Conservation (phyloP, 495 filamentous ascomycete genomes). For the Ramalina intermedia region DNA sequence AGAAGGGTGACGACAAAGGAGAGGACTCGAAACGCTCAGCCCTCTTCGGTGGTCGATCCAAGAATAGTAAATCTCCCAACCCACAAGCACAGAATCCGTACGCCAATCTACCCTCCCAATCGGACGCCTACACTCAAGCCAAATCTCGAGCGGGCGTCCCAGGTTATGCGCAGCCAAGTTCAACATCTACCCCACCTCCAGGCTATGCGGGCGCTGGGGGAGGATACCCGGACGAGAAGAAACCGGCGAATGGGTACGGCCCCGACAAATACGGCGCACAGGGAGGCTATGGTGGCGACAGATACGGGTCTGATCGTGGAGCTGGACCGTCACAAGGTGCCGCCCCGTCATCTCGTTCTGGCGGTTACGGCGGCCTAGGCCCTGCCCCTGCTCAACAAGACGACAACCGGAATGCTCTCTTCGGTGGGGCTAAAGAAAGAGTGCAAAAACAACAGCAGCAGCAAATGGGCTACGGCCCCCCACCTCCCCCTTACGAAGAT, state of each 20-base stretch:
- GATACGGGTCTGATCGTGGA: slow-evolving; percentile 39
- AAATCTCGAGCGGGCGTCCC: slow-evolving; percentile 34
- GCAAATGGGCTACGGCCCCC: slow-evolving; percentile 21
- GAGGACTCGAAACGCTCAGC: slow-evolving; percentile 44
- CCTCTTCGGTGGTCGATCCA: slow-evolving; percentile 44
- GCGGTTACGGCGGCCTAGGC: slow-evolving; percentile 64
- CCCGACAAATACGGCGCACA: slow-evolving; percentile 36
- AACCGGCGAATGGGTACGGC: slow-evolving; percentile 27
- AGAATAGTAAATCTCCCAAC: slow-evolving; percentile 40
- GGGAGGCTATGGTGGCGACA: slow-evolving; percentile 49
- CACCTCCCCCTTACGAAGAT: slow-evolving; percentile 21
- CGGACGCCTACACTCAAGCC: slow-evolving; percentile 50
- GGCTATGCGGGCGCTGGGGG: slow-evolving; percentile 6
- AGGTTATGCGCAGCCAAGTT: slow-evolving; percentile 6
- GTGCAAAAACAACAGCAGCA: slow-evolving; percentile 27
- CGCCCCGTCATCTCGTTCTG: slow-evolving; percentile 36
- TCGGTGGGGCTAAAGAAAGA: slow-evolving; percentile 48
- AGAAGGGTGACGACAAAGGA: slow-evolving; percentile 43
- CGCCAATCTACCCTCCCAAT: slow-evolving; percentile 40
- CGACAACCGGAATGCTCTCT: slow-evolving; percentile 46
- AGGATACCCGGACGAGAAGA: slow-evolving; percentile 20
- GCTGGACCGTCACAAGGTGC: slow-evolving; percentile 17
- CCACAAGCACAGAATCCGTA: slow-evolving; percentile 51
- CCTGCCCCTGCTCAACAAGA: slow-evolving; percentile 36
- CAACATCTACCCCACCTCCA: slow-evolving; percentile 11